phyloP scores from a whole-genome alignment of 2,329 filamentous ascomycete species.

The Graphilbum fragrans region DNA sequence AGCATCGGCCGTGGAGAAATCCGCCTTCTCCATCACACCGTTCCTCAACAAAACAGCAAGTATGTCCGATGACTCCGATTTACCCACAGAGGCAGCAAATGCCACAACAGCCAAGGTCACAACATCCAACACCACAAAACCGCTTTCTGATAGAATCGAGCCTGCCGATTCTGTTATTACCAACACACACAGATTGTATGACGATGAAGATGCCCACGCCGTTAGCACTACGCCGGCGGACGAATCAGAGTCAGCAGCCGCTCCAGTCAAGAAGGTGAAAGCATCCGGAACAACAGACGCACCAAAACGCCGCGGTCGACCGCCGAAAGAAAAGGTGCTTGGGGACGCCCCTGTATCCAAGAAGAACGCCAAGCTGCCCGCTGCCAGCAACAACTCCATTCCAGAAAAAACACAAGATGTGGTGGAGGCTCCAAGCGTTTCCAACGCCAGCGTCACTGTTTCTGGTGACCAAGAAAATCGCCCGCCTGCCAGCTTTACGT shows the following conservation, averaged over 20 bases:
- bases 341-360: slow-evolving; percentile 31
- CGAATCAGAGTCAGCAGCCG: slow-evolving; percentile 3
- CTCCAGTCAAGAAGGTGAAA: background rate
- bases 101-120: background rate
- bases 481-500: slow-evolving; percentile 12
- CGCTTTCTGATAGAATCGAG: no score
- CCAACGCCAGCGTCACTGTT: slow-evolving; percentile 3
- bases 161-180: no score
- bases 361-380: slow-evolving; percentile 23
- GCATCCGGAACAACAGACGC: background rate
- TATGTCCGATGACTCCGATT: slow-evolving; percentile 28
- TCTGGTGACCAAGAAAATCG: slow-evolving; percentile 19
- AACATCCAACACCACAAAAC: no score
- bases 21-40: slow-evolving; percentile 84
- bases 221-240: no score
- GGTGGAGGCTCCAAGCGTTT: slow-evolving; percentile 15
- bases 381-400: no score
- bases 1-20: slow-evolving; percentile 67
- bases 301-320: slow-evolving; percentile 30
- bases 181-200: no score
- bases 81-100: slow-evolving; percentile 8
- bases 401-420: slow-evolving; percentile 13
- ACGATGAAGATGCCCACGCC: no score
- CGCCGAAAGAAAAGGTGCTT: slow-evolving; percentile 28
- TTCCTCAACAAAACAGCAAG: slow-evolving; percentile 63